Base-by-base conservation (phyloP, 2,329 filamentous ascomycete genomes). In the Colletotrichum caudatum region DNA sequence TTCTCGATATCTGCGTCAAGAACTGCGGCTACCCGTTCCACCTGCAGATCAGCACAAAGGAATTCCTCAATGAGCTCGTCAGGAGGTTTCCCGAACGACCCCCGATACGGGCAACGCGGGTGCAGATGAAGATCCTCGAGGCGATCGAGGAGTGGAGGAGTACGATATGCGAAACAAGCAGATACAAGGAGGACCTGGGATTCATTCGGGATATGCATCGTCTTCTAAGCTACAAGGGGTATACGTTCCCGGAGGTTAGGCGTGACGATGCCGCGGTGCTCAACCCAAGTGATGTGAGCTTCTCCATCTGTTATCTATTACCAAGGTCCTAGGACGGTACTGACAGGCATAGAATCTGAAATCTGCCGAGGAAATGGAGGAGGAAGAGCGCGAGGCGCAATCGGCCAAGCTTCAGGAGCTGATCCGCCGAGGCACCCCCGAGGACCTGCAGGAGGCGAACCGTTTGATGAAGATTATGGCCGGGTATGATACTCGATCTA, bases 21-120 rank as follows among this genome's bases (percentile, higher is more conserved):
- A 99, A 99, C 84, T 99, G 96, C 87, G 96, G 96, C 77, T 99
- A 99, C 81, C 95, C 96, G 1, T 99, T 99, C 82, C 96, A 99
- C 80, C 90, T 99, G 70, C 96, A 99, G 83, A 98, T 99, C 80
- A 95, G 93, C 82, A 98, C 96, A 76, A 99, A 99, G 82, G 96
- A 99, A 79, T 99, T 99, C 78, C 90, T 99, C 77, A 99, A 99
- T 83, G 96, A 99, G 85, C 91, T 99, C 72, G 96, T 99, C 73
- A 91, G 96, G 76, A 90, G 96, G 75, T 99, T 99, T 78, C 96
- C 96, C 59, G 96, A 99, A 83, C 89, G 95, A 33, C 96, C 96
- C 57, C 94, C 95, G 1, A 88, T 96, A 73, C 93, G 96, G 72
- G 87, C 94, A 54, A 94, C 93, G 54, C 89, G 95, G 74, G 95